Conservation (phyloP, 2,329 filamentous ascomycete species). For the Chaetomium olivaceum region DNA sequence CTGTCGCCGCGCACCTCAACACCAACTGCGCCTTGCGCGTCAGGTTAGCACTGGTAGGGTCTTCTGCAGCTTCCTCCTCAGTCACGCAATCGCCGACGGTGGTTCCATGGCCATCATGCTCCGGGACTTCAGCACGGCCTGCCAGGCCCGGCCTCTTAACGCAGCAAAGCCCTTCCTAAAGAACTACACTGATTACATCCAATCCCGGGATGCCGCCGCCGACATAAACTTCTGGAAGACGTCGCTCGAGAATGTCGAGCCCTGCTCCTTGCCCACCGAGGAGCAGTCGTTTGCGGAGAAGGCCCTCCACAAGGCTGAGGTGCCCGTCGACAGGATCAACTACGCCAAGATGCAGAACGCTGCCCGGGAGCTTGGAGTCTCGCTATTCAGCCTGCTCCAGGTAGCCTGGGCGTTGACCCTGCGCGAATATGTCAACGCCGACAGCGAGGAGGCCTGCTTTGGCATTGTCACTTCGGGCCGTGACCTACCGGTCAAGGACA, state of each 20-base stretch:
- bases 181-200: slow-evolving; percentile 19
- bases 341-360: slow-evolving; percentile 9
- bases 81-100: slow-evolving; percentile 18
- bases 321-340: slow-evolving; percentile 9
- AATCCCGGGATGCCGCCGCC: slow-evolving; percentile 3
- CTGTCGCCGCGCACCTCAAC: slow-evolving; percentile 10
- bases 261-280: slow-evolving; percentile 15
- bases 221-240: slow-evolving; percentile 21
- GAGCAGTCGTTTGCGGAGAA: background rate
- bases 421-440: slow-evolving; percentile 18
- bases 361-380: slow-evolving; percentile 14
- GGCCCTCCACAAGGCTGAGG: background rate
- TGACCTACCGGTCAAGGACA: slow-evolving; percentile 16
- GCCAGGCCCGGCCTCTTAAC: slow-evolving; percentile 3
- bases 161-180: slow-evolving; percentile 6
- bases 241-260: slow-evolving; percentile 14
- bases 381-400: slow-evolving; percentile 19
- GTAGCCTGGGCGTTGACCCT: slow-evolving; percentile 19
- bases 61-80: slow-evolving; percentile 18
- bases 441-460: slow-evolving; percentile 17
- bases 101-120: slow-evolving; percentile 19
- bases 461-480: slow-evolving; percentile 22
- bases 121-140: slow-evolving; percentile 14
- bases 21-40: slow-evolving; percentile 13
- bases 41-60: slow-evolving; percentile 12